Conservation (phyloP, 495 filamentous ascomycete genomes). For the Pseudomonodictys pantanalensis region DNA sequence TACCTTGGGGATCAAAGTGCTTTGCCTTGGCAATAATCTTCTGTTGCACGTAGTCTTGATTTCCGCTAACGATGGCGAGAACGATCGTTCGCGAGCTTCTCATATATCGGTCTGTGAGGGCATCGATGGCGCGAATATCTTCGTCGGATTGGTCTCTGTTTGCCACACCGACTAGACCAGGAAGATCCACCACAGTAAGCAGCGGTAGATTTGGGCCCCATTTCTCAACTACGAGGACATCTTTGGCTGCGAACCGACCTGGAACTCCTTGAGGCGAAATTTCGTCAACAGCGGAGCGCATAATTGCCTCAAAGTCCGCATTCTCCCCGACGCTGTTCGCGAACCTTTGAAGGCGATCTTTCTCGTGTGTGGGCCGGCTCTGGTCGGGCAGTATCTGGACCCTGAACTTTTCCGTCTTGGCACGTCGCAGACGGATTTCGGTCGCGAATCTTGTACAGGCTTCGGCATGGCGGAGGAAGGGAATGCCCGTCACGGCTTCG, state of each 20-base stretch:
- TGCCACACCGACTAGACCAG: not conserved
- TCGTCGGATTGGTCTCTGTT: not conserved
- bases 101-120: slow-evolving; percentile 16
- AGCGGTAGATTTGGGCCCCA: not conserved
- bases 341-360: not conserved
- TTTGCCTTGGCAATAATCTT: not conserved
- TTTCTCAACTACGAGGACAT: not conserved
- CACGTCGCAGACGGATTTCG: slow-evolving; percentile 50
- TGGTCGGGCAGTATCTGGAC: slow-evolving; percentile 5
- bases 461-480: slow-evolving; percentile 45
- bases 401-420: slow-evolving; percentile 13
- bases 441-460: slow-evolving; percentile 51
- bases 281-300: not conserved
- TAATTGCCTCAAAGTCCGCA: not conserved
- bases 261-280: not conserved
- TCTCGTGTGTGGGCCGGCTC: not conserved
- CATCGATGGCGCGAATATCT: slow-evolving; percentile 1
- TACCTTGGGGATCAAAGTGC: not conserved
- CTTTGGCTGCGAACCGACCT: not conserved
- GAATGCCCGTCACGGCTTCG: slow-evolving; percentile 46
- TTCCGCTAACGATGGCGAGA: slow-evolving; percentile 21
- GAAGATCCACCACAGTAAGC: not conserved
- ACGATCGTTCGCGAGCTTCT: slow-evolving; percentile 23
- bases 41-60: slow-evolving; percentile 10
- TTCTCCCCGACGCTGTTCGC: not conserved